A percentile compares a stretch with the other conserved stretches of the same genome.
Conservation (phyloP, 2,329 filamentous ascomycete genomes). For the Aspergillus sp. region DNA sequence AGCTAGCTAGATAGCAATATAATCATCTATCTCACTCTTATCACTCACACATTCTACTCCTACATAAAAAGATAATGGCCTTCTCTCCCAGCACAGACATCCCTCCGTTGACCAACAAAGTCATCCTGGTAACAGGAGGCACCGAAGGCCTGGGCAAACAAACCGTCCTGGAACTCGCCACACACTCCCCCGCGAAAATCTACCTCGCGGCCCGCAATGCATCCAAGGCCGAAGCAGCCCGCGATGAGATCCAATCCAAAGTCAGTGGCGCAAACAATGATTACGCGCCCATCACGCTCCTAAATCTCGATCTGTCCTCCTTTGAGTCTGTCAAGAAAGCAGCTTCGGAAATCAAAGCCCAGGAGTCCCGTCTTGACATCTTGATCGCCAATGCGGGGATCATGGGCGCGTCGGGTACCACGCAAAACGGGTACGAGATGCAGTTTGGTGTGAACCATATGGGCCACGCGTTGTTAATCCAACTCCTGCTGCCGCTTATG, state of each 20-base stretch:
- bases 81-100: slow-evolving; percentile 31
- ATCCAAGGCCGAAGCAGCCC: slow-evolving; percentile 24
- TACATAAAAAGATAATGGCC: too few relatives aligned
- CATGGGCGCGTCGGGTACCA: too few relatives aligned
- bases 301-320: slow-evolving; percentile 41
- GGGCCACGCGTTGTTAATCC: too few relatives aligned
- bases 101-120: slow-evolving; percentile 32
- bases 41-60: too few relatives aligned
- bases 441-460: too few relatives aligned
- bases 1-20: too few relatives aligned
- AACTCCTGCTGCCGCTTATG: too few relatives aligned
- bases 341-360: slow-evolving; percentile 29
- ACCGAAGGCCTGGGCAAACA: slow-evolving; percentile 38
- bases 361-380: slow-evolving; percentile 35
- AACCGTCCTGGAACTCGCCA: slow-evolving; percentile 32
- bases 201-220: slow-evolving; percentile 29
- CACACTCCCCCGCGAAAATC: slow-evolving; percentile 31
- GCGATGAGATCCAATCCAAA: slow-evolving; percentile 27
- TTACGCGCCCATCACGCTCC: slow-evolving; percentile 22
- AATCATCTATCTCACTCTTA: too few relatives aligned
- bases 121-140: slow-evolving; percentile 43
- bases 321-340: slow-evolving; percentile 38
- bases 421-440: too few relatives aligned
- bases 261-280: too few relatives aligned
- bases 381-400: too few relatives aligned